Base-by-base conservation (phyloP, 345 rosid genomes). In the Arabis hirsuta region DNA sequence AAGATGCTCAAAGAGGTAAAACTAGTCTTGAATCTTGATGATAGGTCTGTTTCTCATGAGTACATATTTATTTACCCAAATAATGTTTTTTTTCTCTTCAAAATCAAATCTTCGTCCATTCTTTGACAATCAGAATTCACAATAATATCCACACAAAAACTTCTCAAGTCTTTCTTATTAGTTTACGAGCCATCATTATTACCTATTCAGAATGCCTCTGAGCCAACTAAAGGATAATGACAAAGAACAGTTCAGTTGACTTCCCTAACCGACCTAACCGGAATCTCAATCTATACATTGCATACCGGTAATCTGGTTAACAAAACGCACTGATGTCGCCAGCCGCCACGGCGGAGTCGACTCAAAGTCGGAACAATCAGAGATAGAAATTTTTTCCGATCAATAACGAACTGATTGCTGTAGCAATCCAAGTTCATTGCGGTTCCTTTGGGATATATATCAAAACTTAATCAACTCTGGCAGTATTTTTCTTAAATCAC, bases 281-380 rank as follows among this genome's bases (percentile, higher is more conserved):
- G 51, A 53, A 54, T 14, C 42, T 67, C 16, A 5, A 31, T 12
- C 16, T 0, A 3, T 58, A 20, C 16, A 39, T 42, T 41, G 1
- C 16, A 16, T 12, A 58, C 47, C 64, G 64, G 48, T 39, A 3
- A 58, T 1, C 27, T 16, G 13, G 27, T 19, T 34, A 9, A 56
- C 26, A 27, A 41, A 39, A 14, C n/a, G 60, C 41, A 43, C 38
- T 66, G 48, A 41, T 41, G 52, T 5, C 59, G 48, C 71, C 43
- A 16, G 53, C 9, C 71, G 9, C 7, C 34, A 5, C 34, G 34
- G 34, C 7, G 6, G 36, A 32, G 31, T 27, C 31, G 31, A 27
- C 16, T 16, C 31, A 27, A 27, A 34, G 38, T 54, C 13, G 14
- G 43, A 67, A 29, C 43, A 32, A 48, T 19, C 32, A 41, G 34